Conservation (phyloP, 257 asterid genomes). For the Solanum peruvianum region DNA sequence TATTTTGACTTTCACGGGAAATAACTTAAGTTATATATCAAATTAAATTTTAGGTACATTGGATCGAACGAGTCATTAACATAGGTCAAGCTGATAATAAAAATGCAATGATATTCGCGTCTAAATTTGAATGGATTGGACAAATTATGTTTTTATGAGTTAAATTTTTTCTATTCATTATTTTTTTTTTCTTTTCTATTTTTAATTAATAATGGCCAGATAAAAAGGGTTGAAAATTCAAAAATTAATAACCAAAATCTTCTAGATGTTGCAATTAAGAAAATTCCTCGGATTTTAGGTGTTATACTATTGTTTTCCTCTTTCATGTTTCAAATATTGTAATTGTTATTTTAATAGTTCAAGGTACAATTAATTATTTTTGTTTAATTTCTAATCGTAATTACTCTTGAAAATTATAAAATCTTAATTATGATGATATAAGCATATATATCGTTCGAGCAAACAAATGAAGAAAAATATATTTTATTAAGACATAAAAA, state of each 20-base stretch:
- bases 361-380: neutral
- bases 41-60: neutral
- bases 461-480: neutral
- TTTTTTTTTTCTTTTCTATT: neutral
- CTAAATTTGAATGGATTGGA: neutral
- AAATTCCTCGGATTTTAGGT: neutral
- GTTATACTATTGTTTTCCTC: neutral
- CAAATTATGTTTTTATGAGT: neutral
- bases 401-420: neutral
- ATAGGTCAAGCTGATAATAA: neutral
- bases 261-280: neutral
- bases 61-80: neutral
- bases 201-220: neutral
- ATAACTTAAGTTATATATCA: neutral
- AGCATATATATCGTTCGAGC: neutral
- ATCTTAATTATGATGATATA: neutral
- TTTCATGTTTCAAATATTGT: neutral
- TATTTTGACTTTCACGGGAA: neutral
- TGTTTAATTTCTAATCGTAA: neutral
- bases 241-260: neutral
- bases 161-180: neutral
- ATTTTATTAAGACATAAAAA: neutral
- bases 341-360: neutral
- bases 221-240: neutral
- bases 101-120: rapidly evolving